Evolutionary conservation across 2,329 filamentous ascomycete genomes (phyloP), one percentile per base, ranked within the genome.

Genomic region (Scopulariopsis brevicaulis): DNA sequence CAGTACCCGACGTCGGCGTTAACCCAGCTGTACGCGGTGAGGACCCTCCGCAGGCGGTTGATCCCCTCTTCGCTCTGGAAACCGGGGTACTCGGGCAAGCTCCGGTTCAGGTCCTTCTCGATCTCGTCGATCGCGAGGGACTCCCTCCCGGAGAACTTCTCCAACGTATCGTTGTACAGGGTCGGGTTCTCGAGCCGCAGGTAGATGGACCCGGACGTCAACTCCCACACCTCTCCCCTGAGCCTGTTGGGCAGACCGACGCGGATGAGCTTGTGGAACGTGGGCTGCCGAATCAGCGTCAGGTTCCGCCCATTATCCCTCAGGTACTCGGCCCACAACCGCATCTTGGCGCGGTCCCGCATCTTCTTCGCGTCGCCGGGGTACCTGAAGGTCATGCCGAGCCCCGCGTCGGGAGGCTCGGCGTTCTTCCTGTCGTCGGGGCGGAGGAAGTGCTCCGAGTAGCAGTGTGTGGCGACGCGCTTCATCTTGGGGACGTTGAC

Each of bases 71-170:
- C 89, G 67, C 87, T 96, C 73, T 99, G 94, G 68, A 96, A 99
- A 0, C 94, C 94, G 20, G 94, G 90, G 69, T 99, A 99, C 72
- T 99, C 94, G 1, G 94, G 94, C 63, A 99, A 75, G 77, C 92
- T 96, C 63, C 94, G 85, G 71, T 99, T 99, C 55, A 99, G 75
- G 68, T 99, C 94, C 72, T 99, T 99, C 69, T 99, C 94, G 63
- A 99, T 99, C 77, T 99, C 94, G 69, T 99, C 94, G 64, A 97
- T 97, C 52, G 94, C 94, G 60, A 99, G 80, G 12, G 93, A 97
- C 63, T 95, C 89, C 67, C 87, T 83, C 8, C 94, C 94, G 7
- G 87, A 83, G 65, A 87, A 92, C 67, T 94, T 93, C 56, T 82
- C 77, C 52, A 99, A 75, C 0, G 92, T 97, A 59, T 99, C 90